Percentiles rank a stretch among this genome's conserved stretches.
Evolutionary conservation across 768 basidiomycete genomes (phyloP).

Genomic region (Boletus rubescentipes): DNA sequence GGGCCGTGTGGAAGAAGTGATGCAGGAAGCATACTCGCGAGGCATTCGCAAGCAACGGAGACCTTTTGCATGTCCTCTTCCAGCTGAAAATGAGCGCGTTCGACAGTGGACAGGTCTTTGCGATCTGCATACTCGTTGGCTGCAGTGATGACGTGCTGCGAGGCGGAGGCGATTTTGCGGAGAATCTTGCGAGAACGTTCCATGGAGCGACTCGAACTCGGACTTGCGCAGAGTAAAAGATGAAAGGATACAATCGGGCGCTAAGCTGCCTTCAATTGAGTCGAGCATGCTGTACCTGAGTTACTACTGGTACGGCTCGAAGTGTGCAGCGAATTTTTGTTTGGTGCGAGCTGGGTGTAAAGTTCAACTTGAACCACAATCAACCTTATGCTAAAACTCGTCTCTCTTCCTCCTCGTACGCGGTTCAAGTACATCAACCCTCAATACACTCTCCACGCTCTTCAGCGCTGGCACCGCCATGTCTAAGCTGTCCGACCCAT

Average conservation of each 20-base stretch:
- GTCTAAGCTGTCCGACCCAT: not conserved
- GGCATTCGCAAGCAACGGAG: too few species aligned
- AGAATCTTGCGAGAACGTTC: not conserved
- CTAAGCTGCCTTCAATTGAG: too few species aligned
- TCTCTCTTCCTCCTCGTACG: constrained; percentile 27
- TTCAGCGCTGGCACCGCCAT: constrained; percentile 18
- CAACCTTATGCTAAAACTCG: constrained; percentile 17
- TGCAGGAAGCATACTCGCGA: too few species aligned
- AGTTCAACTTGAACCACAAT: too few species aligned
- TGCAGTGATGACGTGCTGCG: not conserved
- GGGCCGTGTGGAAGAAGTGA: not conserved
- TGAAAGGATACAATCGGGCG: too few species aligned
- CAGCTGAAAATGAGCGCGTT: not conserved
- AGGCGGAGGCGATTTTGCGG: not conserved
- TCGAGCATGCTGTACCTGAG: too few species aligned
- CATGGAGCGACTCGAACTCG: not conserved
- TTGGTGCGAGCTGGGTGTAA: too few species aligned
- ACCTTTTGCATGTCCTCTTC: not conserved
- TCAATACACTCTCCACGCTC: constrained; percentile 18
- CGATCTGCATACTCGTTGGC: not conserved
- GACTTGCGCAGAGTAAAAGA: too few species aligned
- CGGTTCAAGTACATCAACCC: constrained; percentile 23
- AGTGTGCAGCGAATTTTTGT: too few species aligned
- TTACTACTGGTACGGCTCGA: too few species aligned
- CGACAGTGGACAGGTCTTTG: not conserved